phyloP scores from a whole-genome alignment of 116 monocot genomes.

The Phalaenopsis hybrid region DNA sequence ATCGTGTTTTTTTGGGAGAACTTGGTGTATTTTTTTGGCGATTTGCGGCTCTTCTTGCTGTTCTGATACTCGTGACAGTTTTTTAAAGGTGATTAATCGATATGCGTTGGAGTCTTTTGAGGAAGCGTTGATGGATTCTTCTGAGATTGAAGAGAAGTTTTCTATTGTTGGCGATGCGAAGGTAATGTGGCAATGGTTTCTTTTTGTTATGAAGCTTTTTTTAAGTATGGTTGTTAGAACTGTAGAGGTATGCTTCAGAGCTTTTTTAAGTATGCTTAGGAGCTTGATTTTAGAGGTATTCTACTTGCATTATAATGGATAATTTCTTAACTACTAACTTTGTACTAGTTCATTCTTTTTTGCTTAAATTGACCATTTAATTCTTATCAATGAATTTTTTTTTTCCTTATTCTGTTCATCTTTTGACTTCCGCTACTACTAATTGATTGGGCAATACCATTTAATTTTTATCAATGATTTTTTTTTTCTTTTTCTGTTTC shows the following conservation, averaged over 20 bases:
- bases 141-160: constrained; percentile 25
- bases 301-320: not conserved
- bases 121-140: constrained; percentile 20
- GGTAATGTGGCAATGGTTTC: constrained; percentile 9
- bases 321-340: not conserved
- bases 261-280: not conserved
- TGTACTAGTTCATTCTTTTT: not conserved
- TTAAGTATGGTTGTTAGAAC: not conserved
- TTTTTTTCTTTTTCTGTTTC: not conserved
- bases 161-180: constrained; percentile 26
- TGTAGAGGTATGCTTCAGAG: not conserved
- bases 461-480: not conserved
- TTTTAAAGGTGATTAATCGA: not conserved
- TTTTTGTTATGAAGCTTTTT: constrained; percentile 2
- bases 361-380: not conserved
- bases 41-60: not conserved
- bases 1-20: not conserved
- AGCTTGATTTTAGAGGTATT: not conserved
- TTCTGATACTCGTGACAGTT: not conserved
- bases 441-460: not conserved
- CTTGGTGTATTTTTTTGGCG: not conserved
- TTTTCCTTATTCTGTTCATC: not conserved
- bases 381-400: not conserved
- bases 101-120: not conserved
- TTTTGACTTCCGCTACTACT: not conserved